Conservation (phyloP, 306 rosid species). For the Citrullus amarus region DNA sequence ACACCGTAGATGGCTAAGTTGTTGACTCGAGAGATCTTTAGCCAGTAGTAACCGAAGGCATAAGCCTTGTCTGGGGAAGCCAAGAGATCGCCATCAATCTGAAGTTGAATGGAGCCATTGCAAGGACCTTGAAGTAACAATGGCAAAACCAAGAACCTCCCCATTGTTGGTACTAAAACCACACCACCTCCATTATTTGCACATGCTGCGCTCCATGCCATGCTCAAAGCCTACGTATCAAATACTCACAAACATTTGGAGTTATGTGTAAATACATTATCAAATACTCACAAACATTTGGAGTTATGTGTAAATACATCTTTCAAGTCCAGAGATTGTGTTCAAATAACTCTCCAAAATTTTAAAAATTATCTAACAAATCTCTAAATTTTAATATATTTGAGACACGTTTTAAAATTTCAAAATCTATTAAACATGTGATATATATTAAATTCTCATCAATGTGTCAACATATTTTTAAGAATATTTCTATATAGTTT, state of each 20-base stretch:
- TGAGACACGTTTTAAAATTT: too few relatives aligned
- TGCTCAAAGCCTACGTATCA: conserved; percentile 9
- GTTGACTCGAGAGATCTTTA: conserved; percentile 6
- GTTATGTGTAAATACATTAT: too few relatives aligned
- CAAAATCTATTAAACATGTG: too few relatives aligned
- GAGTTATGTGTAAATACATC: too few relatives aligned
- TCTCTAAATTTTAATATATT: too few relatives aligned
- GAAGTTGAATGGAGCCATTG: conserved; percentile 4
- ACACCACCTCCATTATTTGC: neutral
- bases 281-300: neutral
- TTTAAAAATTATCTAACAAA: too few relatives aligned
- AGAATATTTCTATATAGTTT: too few relatives aligned
- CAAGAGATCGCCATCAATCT: conserved; percentile 6
- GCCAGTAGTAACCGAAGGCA: conserved; percentile 12
- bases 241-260: neutral
- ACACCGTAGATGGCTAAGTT: conserved; percentile 8
- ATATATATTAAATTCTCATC: too few relatives aligned
- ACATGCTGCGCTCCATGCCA: conserved; percentile 23
- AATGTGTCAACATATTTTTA: too few relatives aligned
- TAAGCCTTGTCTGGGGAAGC: neutral
- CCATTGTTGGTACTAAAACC: conserved; percentile 13
- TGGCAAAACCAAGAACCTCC: conserved; percentile 11
- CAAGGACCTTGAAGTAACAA: conserved; percentile 16
- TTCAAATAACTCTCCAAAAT: too few relatives aligned
- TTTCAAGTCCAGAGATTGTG: too few relatives aligned